Base-by-base conservation (phyloP, 306 rosid genomes). In the Carpinus viminea region DNA sequence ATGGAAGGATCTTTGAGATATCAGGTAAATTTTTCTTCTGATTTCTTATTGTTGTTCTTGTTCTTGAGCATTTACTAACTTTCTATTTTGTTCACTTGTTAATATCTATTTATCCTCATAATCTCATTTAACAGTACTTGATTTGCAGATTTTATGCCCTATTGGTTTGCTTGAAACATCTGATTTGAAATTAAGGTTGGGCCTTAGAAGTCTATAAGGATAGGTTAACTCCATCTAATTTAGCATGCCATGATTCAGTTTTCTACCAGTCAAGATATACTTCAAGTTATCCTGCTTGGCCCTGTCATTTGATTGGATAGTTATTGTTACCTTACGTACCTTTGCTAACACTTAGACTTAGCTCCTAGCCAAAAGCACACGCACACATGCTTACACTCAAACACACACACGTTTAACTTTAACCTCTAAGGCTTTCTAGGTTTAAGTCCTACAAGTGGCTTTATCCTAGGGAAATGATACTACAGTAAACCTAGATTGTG, bases 1-100 rank as follows among this genome's bases (percentile, higher is more conserved):
- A 43, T 17, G 72, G 6, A 38, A 26, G 12, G 50, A 38, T n/a
- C 26, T 59, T 28, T 75, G 70, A 61, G 31, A 61, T 43, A 60
- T 75, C 70, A 41, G 47, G 78, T 75, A 61, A 75, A 61, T 9
- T 41, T 20, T 75, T 31, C 73, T 50, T 80, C 83, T 81, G 60
- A 60, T 64, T 59, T 20, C 38, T 17, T 21, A 4, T 11, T 34
- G 46, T 74, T 55, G 43, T 36, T 50, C 38, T 53, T 21, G 4
- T 48, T 45, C 28, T 21, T 52, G 26, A 38, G 26, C 20, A 34
- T 41, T 64, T 52, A n/a, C 36, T 41, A 74, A 18, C 4, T 8
- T 46, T 38, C 9, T 28, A 5, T 61, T 12, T 4, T 61, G 43
- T 41, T 41, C 11, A 68, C 51, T 66, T 36, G 28, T 18, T 38